phyloP scores from a whole-genome alignment of 495 filamentous ascomycete species.

The Neurospora sp. region DNA sequence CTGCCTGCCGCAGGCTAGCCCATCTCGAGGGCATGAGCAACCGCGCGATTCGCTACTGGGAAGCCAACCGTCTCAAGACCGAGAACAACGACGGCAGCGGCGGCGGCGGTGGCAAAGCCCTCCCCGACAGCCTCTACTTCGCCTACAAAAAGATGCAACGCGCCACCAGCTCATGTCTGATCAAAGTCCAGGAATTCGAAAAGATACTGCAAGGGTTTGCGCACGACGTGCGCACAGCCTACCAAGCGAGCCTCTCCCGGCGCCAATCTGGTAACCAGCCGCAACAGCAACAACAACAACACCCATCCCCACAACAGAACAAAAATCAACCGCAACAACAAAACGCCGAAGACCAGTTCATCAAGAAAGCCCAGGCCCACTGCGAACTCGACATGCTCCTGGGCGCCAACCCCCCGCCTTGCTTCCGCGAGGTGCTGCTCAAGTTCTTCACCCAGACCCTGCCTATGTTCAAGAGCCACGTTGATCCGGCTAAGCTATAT shows the following conservation, averaged over 20 bases:
- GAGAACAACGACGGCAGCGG: conserved; percentile 14
- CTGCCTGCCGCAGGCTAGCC: conserved; percentile 52
- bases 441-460: conserved; percentile 37
- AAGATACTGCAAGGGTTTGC: conserved; percentile 34
- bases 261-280: conserved; percentile 9
- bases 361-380: conserved; percentile 26
- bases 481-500: conserved; percentile 37
- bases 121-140: conserved; percentile 26
- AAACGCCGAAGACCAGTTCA: conserved; percentile 21
- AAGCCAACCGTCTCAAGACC: conserved; percentile 12
- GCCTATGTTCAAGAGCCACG: conserved; percentile 26
- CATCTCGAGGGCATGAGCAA: conserved; percentile 34
- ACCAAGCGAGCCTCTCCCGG: conserved; percentile 28
- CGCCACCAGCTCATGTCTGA: conserved; percentile 28
- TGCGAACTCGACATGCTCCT: conserved; percentile 42
- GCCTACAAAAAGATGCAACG: conserved; percentile 41
- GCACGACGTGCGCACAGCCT: conserved; percentile 35
- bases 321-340: conserved; percentile 13
- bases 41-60: conserved; percentile 30
- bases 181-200: conserved; percentile 40
- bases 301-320: neutral
- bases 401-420: conserved; percentile 31
- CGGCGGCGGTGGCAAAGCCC: conserved; percentile 9
- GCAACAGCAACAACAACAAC: conserved; percentile 10
- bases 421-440: conserved; percentile 37